Percentiles rank a stretch among this genome's conserved stretches.
Evolutionary conservation across 176 grass and related monocot species (phyloP).

Genomic region (Ananas comosus): DNA sequence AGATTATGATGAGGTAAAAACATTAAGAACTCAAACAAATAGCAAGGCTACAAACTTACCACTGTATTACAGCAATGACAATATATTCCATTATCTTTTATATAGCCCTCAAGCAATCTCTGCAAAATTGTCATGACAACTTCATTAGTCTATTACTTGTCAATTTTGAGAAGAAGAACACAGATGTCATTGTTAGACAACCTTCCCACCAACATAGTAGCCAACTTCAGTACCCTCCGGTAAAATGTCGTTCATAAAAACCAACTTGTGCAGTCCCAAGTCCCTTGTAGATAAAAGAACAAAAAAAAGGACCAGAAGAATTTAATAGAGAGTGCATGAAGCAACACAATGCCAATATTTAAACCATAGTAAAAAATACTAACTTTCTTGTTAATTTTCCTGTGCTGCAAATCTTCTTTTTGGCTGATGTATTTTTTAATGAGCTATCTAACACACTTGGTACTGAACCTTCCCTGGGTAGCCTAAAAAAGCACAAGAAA

Average conservation of each 20-base stretch:
- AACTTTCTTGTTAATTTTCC: conserved; percentile 72
- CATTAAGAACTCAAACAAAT: conserved; percentile 5
- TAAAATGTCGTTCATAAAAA: conserved; percentile 68
- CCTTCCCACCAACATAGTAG: conserved; percentile 81
- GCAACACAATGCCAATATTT: neutral
- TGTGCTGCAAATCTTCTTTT: conserved; percentile 21
- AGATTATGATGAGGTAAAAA: conserved; percentile 11
- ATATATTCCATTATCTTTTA: conserved; percentile 85
- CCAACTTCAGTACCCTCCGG: conserved; percentile 60
- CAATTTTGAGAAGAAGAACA: neutral
- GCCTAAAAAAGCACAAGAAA: conserved; percentile 30
- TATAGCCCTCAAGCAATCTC: conserved; percentile 90
- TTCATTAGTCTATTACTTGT: conserved; percentile 7
- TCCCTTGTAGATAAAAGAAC: conserved; percentile 35
- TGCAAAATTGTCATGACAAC: conserved; percentile 27
- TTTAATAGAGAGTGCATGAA: conserved; percentile 14
- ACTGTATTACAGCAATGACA: conserved; percentile 78
- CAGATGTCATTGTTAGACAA: conserved; percentile 19
- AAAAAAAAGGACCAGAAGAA: conserved; percentile 10
- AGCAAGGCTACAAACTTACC: conserved; percentile 37
- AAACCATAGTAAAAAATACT: conserved; percentile 5
- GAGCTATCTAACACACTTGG: conserved; percentile 26
- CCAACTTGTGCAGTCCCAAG: conserved; percentile 54
- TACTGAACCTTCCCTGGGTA: conserved; percentile 13
- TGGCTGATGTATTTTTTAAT: conserved; percentile 34